Evolutionary conservation across 78 protist genomes (phyloP), one percentile per base, ranked within the genome.

Genomic region (Dictyostelium intermedium): DNA sequence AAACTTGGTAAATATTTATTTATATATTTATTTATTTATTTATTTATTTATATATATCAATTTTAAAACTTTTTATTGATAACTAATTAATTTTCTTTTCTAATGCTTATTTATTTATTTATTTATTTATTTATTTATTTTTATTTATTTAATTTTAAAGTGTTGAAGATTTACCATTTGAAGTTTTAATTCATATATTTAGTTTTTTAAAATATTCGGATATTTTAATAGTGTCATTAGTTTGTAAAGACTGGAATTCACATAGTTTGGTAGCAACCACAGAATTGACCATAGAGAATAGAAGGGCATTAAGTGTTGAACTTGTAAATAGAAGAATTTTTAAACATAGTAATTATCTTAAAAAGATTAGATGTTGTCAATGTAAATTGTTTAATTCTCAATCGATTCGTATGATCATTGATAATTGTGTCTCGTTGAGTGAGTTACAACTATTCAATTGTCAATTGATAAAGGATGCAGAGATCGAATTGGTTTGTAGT

Each of bases 141-240:
- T n/a, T 11, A 5, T 27, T 86, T 86, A 25, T 39, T 25, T 23
- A 11, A 43, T 76, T 14, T 25, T 77, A 3, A 39, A 89, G 94
- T 18, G 66, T 89, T 50, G 34, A 50, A 80, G 94, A 89, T 34
- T 80, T 89, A 80, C 94, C 94, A 63, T 80, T 50, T 69, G 94
- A 89, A 80, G 11, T 89, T 30, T 45, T 80, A 45, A 47, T 78
- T 78, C 45, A 30, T 80, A 89, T 89, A 32, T 89, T 89, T 50
- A 66, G 87, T 43, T 89, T 63, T 80, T 89, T 89, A 43, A 80
- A 78, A 66, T 37, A 47, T 39, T 39, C 81, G 3, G 94, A 89
- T 70, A 61, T 89, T 11, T 70, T 78, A 56, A 7, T 80, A 8
- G 60, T 74, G 34, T 89, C 94, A n/a, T 69, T 89, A 34, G 87